A percentile compares a stretch with the other conserved stretches of the same genome.
phyloP scores from a whole-genome alignment of 768 basidiomycete genomes.

The Collybia sordida region DNA sequence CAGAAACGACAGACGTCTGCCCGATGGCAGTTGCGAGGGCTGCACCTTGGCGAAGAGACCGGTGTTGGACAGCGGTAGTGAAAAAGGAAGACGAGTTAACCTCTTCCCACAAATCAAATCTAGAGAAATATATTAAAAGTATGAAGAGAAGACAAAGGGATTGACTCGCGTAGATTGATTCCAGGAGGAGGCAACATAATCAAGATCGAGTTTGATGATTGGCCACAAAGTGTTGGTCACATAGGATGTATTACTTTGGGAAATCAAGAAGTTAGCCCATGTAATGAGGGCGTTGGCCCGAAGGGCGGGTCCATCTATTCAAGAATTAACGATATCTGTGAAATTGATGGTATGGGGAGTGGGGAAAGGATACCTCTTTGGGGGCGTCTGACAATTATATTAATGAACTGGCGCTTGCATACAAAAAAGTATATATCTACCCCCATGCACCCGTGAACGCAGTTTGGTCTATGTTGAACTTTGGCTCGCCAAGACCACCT shows the following conservation, averaged over 20 bases:
- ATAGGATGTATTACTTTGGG: slow-evolving; percentile 43
- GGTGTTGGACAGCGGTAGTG: slow-evolving; percentile 78
- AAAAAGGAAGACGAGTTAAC: slow-evolving; percentile 75
- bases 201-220: slow-evolving; percentile 68
- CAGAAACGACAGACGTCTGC: slow-evolving; percentile 41
- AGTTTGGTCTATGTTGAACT: slow-evolving; percentile 64
- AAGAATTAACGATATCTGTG: too few species aligned
- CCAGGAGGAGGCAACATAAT: slow-evolving; percentile 71
- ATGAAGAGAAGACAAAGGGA: slow-evolving; percentile 10
- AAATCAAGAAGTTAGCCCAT: slow-evolving; percentile 63
- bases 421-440: slow-evolving; percentile 10
- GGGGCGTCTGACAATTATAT: slow-evolving; percentile 38
- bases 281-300: slow-evolving; percentile 66
- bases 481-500: slow-evolving; percentile 75
- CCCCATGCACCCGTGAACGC: slow-evolving; percentile 58
- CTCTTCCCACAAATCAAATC: slow-evolving; percentile 80
- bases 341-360: background rate
- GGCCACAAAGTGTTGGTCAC: slow-evolving; percentile 64
- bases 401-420: background rate
- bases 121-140: slow-evolving; percentile 31
- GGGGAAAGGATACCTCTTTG: slow-evolving; percentile 45
- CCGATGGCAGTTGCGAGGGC: slow-evolving; percentile 60
- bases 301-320: slow-evolving; percentile 68
- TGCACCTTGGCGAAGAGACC: slow-evolving; percentile 68
- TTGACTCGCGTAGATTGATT: slow-evolving; percentile 48